These are phyloP conservation scores for Nelumbo lutea DNA, from an alignment of 164 flowering plant genomes.

Conservation along the genomic window DNA sequence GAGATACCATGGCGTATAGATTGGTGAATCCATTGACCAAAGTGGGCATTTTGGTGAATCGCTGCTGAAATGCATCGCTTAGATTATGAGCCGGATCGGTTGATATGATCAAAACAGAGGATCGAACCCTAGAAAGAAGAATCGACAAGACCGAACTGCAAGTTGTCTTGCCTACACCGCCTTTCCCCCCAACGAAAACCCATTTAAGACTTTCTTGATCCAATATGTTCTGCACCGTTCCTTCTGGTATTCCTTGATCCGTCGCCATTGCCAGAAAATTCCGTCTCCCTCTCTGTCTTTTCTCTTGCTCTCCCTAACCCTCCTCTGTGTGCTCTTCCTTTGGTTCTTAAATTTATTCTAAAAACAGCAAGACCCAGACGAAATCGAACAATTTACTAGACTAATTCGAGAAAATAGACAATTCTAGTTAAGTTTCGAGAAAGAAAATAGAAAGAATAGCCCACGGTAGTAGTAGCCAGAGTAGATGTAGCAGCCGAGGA, in stretches of 20 bases:
- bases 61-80: constrained; percentile 76
- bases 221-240: constrained; percentile 65
- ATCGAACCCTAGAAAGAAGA: constrained; percentile 54
- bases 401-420: neutral
- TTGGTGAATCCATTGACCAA: constrained; percentile 69
- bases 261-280: constrained; percentile 23
- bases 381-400: neutral
- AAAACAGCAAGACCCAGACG: neutral
- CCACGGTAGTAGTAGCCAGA: neutral
- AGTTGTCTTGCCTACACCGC: constrained; percentile 96
- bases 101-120: constrained; percentile 71
- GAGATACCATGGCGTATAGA: constrained; percentile 69
- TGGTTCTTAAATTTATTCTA: neutral
- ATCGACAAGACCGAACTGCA: constrained; percentile 82
- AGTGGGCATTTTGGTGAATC: constrained; percentile 65
- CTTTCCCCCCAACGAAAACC: constrained; percentile 98
- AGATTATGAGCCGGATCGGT: constrained; percentile 85
- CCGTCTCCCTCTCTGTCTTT: neutral
- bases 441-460: neutral
- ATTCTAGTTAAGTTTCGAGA: neutral
- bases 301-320: neutral
- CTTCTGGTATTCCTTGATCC: constrained; percentile 52
- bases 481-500: neutral
- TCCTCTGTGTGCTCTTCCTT: neutral
- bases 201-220: constrained; percentile 82